Conservation (phyloP, 495 filamentous ascomycete genomes). For the Staphylotrichum longicolle region DNA sequence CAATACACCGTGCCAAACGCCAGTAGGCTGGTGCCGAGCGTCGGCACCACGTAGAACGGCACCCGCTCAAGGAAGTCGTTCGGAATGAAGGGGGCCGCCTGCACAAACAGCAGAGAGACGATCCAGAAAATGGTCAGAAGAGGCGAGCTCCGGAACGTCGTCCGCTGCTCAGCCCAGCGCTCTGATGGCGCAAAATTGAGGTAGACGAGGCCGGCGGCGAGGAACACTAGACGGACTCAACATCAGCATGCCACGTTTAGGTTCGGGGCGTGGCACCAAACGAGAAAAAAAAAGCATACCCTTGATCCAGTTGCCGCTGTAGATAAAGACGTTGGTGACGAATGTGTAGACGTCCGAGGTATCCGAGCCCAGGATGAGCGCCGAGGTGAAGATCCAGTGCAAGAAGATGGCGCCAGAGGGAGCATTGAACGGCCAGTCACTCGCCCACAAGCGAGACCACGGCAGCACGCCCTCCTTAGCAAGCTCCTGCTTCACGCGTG, state of each 20-base stretch:
- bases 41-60: constrained; percentile 45
- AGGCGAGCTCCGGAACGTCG: constrained; percentile 41
- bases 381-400: constrained; percentile 60
- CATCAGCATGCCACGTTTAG: too few species aligned
- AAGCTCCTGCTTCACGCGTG: constrained; percentile 58
- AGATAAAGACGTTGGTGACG: constrained; percentile 35
- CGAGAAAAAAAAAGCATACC: constrained; percentile 9
- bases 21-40: constrained; percentile 46
- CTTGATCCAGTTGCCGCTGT: constrained; percentile 41
- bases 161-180: constrained; percentile 37
- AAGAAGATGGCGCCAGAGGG: constrained; percentile 58
- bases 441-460: constrained; percentile 57
- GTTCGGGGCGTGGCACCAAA: too few species aligned
- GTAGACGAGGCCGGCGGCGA: constrained; percentile 47
- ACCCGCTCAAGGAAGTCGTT: constrained; percentile 35
- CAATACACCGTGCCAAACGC: constrained; percentile 45
- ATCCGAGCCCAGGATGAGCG: constrained; percentile 52
- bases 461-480: constrained; percentile 60
- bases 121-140: constrained; percentile 47
- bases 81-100: constrained; percentile 45
- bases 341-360: constrained; percentile 31
- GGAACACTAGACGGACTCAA: constrained; percentile 40
- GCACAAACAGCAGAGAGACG: constrained; percentile 42
- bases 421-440: constrained; percentile 58
- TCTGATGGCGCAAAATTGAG: constrained; percentile 42